phyloP scores from a whole-genome alignment of 2,329 filamentous ascomycete species.

The Diaporthe ilicicola region DNA sequence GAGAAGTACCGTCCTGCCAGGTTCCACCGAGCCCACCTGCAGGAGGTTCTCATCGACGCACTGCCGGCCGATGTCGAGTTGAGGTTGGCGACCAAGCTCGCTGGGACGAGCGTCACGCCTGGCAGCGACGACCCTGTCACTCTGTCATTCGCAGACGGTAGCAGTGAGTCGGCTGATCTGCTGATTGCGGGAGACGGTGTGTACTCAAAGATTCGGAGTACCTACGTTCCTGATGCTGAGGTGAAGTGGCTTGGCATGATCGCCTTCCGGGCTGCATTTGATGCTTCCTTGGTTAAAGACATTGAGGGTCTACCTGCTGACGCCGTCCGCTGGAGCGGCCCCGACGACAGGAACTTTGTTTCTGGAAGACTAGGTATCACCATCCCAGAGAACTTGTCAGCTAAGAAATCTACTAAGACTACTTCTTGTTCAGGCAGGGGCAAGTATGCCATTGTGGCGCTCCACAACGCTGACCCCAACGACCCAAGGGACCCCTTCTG shows the following conservation, averaged over 20 bases:
- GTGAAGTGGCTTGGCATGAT: slow-evolving; percentile 48
- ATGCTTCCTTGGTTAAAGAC: slow-evolving; percentile 41
- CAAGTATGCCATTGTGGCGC: slow-evolving; percentile 44
- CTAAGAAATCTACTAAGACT: background rate
- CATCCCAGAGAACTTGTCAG: rapidly evolving
- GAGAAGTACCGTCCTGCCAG: slow-evolving; percentile 45
- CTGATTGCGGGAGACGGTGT: slow-evolving; percentile 25
- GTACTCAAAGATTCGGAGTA: slow-evolving; percentile 14
- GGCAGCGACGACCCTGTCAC: slow-evolving; percentile 34
- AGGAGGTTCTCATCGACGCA: slow-evolving; percentile 43
- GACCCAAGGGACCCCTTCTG: slow-evolving; percentile 36
- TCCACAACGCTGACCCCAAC: slow-evolving; percentile 38
- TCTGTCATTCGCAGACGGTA: slow-evolving; percentile 5
- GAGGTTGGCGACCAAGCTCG: slow-evolving; percentile 39
- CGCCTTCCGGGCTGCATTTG: slow-evolving; percentile 47
- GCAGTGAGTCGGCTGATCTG: background rate
- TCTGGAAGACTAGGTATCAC: background rate
- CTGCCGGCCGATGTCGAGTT: slow-evolving; percentile 43
- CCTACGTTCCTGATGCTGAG: slow-evolving; percentile 34
- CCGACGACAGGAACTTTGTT: slow-evolving; percentile 17
- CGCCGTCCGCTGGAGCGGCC: slow-evolving; percentile 43
- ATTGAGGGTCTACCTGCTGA: slow-evolving; percentile 45
- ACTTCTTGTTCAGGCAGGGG: slow-evolving; percentile 35
- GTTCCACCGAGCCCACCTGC: slow-evolving; percentile 47
- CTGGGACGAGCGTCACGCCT: slow-evolving; percentile 14